Conservation (phyloP, 495 filamentous ascomycete genomes). For the Penicillium canariense region DNA sequence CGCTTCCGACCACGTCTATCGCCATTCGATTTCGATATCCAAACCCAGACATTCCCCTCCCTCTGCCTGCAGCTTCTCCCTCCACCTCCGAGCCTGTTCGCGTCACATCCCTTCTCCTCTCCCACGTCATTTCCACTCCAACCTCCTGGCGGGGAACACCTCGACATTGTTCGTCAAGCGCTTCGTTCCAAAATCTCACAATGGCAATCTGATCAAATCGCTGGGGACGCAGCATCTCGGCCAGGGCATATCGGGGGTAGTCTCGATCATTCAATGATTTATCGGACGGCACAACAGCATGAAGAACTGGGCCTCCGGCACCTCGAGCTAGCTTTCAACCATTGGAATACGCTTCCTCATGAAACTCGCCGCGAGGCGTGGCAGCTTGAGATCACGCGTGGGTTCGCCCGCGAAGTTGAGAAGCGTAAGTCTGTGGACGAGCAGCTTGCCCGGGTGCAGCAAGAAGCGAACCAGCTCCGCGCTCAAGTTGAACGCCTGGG, state of each 20-base stretch:
- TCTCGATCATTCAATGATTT: conserved; percentile 41
- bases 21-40: conserved; percentile 82
- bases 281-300: conserved; percentile 52
- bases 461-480: conserved; percentile 71
- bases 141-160: conserved; percentile 67
- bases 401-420: conserved; percentile 65
- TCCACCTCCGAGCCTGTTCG: conserved; percentile 71
- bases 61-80: conserved; percentile 77
- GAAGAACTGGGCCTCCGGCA: conserved; percentile 62
- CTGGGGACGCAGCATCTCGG: conserved; percentile 27
- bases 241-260: conserved; percentile 24
- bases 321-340: conserved; percentile 63
- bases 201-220: conserved; percentile 51
- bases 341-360: conserved; percentile 62
- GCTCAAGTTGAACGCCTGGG: conserved; percentile 66
- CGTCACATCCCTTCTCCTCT: conserved; percentile 66
- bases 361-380: conserved; percentile 63
- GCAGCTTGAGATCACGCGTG: conserved; percentile 74
- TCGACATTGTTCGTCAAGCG: conserved; percentile 63
- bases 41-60: conserved; percentile 75
- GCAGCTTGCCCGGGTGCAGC: conserved; percentile 58
- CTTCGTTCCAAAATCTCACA: conserved; percentile 63
- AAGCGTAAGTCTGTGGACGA: conserved; percentile 61
- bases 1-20: conserved; percentile 42
- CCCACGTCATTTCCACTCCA: conserved; percentile 70